These are phyloP conservation scores for Cutaneotrichosporon sp. DNA, from an alignment of 1,284 basidiomycete species.

Conservation along the genomic window DNA sequence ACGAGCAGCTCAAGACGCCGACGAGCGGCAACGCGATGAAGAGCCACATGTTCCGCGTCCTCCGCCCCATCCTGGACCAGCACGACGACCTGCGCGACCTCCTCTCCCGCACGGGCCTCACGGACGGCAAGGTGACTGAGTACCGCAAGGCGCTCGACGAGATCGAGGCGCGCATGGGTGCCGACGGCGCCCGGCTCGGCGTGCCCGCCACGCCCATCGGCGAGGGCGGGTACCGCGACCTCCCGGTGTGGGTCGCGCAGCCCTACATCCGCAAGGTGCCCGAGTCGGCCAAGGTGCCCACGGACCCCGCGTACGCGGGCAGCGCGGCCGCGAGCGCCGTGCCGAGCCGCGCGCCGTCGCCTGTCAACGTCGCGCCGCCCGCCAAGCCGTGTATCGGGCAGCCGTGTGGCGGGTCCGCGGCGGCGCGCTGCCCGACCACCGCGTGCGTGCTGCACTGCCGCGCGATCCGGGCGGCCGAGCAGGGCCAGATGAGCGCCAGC, in stretches of 20 bases:
- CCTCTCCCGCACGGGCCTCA: conserved; percentile 39
- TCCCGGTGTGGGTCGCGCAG: conserved; percentile 83
- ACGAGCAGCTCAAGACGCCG: conserved; percentile 68
- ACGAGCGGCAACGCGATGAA: conserved; percentile 79
- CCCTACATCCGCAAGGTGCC: conserved; percentile 71
- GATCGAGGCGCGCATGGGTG: conserved; percentile 67
- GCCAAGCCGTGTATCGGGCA: conserved; percentile 6
- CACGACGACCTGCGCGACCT: conserved; percentile 73
- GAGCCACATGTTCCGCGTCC: conserved; percentile 88
- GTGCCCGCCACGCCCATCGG: conserved; percentile 38
- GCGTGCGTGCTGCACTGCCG: conserved; percentile 53
- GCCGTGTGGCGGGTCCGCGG: conserved; percentile 28
- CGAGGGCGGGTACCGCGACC: conserved; percentile 54
- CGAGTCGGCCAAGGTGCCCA: conserved; percentile 30
- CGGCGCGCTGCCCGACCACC: conserved; percentile 42
- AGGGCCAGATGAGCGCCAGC: conserved; percentile 35
- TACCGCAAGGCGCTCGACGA: conserved; percentile 64
- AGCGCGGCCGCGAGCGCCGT: conserved; percentile 1
- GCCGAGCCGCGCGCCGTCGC: conserved; percentile 21
- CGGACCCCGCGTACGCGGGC: conserved; percentile 8
- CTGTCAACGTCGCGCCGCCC: neutral
- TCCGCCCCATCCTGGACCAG: conserved; percentile 71
- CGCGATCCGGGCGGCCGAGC: conserved; percentile 39
- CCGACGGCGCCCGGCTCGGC: conserved; percentile 55
- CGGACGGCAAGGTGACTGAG: conserved; percentile 42